Conservation (phyloP, 371 early-diverging fungal genomes). For the Dichotomocladium elegans region DNA sequence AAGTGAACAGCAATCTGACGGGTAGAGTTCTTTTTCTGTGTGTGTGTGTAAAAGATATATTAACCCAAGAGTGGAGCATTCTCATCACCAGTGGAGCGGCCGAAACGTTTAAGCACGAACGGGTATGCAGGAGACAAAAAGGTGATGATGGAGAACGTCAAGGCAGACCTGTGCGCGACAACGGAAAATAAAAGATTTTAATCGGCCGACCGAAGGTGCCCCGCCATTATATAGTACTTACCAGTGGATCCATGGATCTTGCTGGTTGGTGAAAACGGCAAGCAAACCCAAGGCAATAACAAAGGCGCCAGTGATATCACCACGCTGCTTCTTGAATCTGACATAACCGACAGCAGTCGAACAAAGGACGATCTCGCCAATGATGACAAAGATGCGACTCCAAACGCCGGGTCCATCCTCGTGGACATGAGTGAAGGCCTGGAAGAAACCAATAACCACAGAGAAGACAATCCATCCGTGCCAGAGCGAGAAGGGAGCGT, state of each 20-base stretch:
- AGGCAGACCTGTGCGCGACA: slow-evolving; percentile 50
- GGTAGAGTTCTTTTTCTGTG: too few species aligned
- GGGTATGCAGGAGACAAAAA: slow-evolving; percentile 55
- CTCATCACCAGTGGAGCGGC: slow-evolving; percentile 31
- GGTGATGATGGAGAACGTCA: slow-evolving; percentile 49
- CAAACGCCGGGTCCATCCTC: slow-evolving; percentile 46
- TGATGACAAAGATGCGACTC: slow-evolving; percentile 46
- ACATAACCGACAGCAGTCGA: slow-evolving; percentile 65
- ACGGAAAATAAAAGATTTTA: slow-evolving; percentile 9
- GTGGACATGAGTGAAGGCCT: slow-evolving; percentile 45
- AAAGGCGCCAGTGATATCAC: slow-evolving; percentile 60
- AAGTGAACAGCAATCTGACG: too few species aligned
- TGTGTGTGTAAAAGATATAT: too few species aligned
- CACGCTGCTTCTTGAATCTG: slow-evolving; percentile 58
- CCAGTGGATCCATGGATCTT: slow-evolving; percentile 44
- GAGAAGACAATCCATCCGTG: slow-evolving; percentile 70
- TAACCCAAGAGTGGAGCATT: slow-evolving; percentile 45
- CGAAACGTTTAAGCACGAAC: slow-evolving; percentile 41
- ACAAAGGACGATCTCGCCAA: slow-evolving; percentile 54
- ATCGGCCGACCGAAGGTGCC: slow-evolving; percentile 24
- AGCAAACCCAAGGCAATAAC: slow-evolving; percentile 52
- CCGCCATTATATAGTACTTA: slow-evolving; percentile 26
- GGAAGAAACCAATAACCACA: slow-evolving; percentile 57
- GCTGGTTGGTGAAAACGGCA: slow-evolving; percentile 41
- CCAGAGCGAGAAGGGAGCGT: slow-evolving; percentile 72